Evolutionary conservation across 2,329 filamentous ascomycete species (phyloP), one percentile per base, ranked within the genome.

Genomic region (Pezicula neosporulosa): DNA sequence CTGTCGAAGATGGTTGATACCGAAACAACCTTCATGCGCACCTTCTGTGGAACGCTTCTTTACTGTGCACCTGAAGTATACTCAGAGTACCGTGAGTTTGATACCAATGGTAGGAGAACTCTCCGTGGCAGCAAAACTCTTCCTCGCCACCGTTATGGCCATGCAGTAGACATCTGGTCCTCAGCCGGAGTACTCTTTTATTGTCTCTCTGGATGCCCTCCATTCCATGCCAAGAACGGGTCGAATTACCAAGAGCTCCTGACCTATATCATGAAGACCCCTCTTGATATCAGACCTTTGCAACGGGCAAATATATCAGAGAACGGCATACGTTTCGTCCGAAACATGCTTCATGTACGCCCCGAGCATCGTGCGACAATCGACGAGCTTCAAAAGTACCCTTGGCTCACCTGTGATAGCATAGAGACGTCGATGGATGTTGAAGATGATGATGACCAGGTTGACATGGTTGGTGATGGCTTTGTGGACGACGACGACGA

Each of bases 51-150:
- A 30, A 99, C 94, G 0, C 74, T 99, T 27, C 75, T 99, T 3
- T 99, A 97, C 70, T 97, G 94, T 67, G 94, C 94, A 0, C 94
- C 94, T 0, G 94, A 99, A 65, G 93, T 99, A 2, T 99, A 97
- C 64, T 90, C 88, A 7, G 83, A 86, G 53, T 87, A 80, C 60
- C 68, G 71, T 21, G 79, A 85, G 56, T 86, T 85, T 46, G 87
- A 95, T 61, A 85, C 88, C 60, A 75, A 83, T 45, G 84, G 81
- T 36, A 78, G 77, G 36, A 43, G 71, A 73, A 70, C 70, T 77
- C 64, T 71, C 74, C 70, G 61, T 44, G 56, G 49, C 38, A 65
- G 62, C 28, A 63, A 52, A 39, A 37, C 52, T 10, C 46, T 61
- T n/a, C 56, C 56, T 6, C 58, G 55, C 15, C 81, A 84, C 63